Evolutionary conservation across 73 alveolate species (phyloP), one percentile per base, ranked within the genome.

Genomic region (Symbiodinium pilosum): DNA sequence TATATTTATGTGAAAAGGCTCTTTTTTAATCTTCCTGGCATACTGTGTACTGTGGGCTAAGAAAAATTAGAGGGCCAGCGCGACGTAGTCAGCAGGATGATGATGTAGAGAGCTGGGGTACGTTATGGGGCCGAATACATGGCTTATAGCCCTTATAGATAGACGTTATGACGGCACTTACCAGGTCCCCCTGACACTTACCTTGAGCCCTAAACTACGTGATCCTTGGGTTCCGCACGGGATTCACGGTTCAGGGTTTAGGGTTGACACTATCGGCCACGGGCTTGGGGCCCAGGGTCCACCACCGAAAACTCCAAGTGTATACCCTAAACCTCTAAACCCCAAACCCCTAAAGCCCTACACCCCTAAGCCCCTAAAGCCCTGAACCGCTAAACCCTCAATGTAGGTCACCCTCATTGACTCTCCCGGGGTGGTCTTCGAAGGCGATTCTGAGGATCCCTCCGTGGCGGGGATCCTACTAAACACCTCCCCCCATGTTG

Each of bases 351-450:
- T 0, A 56, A 56, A 30, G 21, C 59, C 59, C 75, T 34, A 20
- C 28, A 56, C 40, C 32, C 75, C 0, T 56, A 51, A n/a, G n/a
- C 59, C 59, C 59, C n/a, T n/a, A n/a, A n/a, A n/a, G n/a, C n/a
- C n/a, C n/a, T n/a, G n/a, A n/a, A n/a, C 24, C 64, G 8, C 8
- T 16, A 47, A 16, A 8, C 21, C 34, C 32, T 47, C 59, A 6
- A 14, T 14, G 75, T 34, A 99, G 99, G 99, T 99, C 59, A 99
- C 99, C 20, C 81, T 99, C 96, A 94, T 99, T 18, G 99, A 99
- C 87, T 99, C 99, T 56, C 99, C 99, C 39, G 99, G 99, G 24
- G 99, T 99, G 86, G 99, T 99, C 87, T 99, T 99, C 81, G 99
- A 73, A 34, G 98, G 98, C 3, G 56, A 54, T 34, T 73, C 93